Evolutionary conservation across 2,329 filamentous ascomycete genomes (phyloP), one percentile per base, ranked within the genome.

Genomic region (Paraphaeosphaeria minitans): DNA sequence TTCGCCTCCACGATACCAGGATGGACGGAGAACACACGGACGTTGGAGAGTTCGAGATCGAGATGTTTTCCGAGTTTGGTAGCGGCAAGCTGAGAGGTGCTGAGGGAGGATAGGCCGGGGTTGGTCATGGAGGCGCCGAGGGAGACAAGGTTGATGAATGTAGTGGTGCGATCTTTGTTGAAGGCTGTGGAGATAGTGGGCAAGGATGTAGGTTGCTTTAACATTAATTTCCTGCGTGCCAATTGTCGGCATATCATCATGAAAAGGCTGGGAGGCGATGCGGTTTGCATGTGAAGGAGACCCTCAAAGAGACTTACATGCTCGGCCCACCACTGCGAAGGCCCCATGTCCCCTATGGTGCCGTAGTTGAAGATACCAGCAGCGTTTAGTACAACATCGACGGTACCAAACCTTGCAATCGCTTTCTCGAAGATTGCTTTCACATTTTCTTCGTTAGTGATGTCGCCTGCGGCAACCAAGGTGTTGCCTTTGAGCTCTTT

Each of bases 1-100:
- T 64, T 58, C 10, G 63, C 60, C 43, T 64, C 59, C 10, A 73
- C 69, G 12, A 72, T 63, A 21, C 71, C 70, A 8, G 72, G 68
- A 29, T 70, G 62, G 21, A 69, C 14, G 12, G 61, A 60, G 56
- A 71, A 71, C 35, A 64, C 58, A 37, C 68, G 68, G 24, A 72
- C 31, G n/a, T 57, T 53, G 16, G 66, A 65, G 5, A n/a, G 63
- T 53, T 55, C 65, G 13, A 66, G 52, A 43, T 68, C 61, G 21
- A 72, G 41, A 35, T 49, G 63, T 51, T 73, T 68, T 9, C 56
- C 66, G n/a, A 73, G 57, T 35, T 68, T 70, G 51, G 68, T 66
- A 2, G 50, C 55, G 12, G 68, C 64, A 7, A 70, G 60, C 56
- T 71, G 66, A 5, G 62, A 56, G 1, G 59, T 56, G 10, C 58